These are phyloP conservation scores for Lipomyces spencermartinsiae DNA, from an alignment of 805 yeast genomes.

Conservation along the genomic window DNA sequence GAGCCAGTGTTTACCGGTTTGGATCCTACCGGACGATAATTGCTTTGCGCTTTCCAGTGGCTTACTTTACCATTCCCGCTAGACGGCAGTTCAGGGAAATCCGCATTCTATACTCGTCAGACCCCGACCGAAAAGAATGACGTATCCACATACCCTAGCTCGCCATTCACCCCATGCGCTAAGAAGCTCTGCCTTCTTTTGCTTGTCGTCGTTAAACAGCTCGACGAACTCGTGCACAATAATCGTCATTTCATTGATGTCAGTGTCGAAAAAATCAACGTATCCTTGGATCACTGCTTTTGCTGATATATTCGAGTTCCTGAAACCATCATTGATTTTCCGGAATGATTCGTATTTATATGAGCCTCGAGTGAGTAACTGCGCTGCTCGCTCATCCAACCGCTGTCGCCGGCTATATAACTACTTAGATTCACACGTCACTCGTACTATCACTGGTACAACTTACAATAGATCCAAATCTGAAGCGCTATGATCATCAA, in stretches of 20 bases:
- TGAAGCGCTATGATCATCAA: slow-evolving; percentile 9
- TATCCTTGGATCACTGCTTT: slow-evolving; percentile 29
- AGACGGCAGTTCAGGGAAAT: slow-evolving; percentile 23
- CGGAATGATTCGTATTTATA: slow-evolving; percentile 21
- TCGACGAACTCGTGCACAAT: slow-evolving; percentile 35
- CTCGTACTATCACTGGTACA: not conserved
- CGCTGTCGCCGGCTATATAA: slow-evolving; percentile 24
- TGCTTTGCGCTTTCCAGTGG: slow-evolving; percentile 11
- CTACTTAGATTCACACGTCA: not conserved
- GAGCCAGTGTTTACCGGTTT: slow-evolving; percentile 13
- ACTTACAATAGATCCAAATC: slow-evolving; percentile 14
- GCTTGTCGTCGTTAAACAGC: slow-evolving; percentile 14
- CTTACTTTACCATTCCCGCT: not conserved
- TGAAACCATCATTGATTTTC: slow-evolving; percentile 19
- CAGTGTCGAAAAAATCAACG: slow-evolving; percentile 27
- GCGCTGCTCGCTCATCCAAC: slow-evolving; percentile 35
- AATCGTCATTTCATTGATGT: slow-evolving; percentile 27
- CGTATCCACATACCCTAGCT: slow-evolving; percentile 8
- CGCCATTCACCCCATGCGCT: slow-evolving; percentile 32
- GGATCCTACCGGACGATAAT: not conserved
- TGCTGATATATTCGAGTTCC: slow-evolving; percentile 20
- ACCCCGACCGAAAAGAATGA: not conserved
- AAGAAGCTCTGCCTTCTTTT: slow-evolving; percentile 13
- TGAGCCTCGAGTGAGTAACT: slow-evolving; percentile 22
- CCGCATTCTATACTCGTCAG: slow-evolving; percentile 17